Conservation (phyloP, 352 stramenopile species). For the Phytophthora podocarpi region DNA sequence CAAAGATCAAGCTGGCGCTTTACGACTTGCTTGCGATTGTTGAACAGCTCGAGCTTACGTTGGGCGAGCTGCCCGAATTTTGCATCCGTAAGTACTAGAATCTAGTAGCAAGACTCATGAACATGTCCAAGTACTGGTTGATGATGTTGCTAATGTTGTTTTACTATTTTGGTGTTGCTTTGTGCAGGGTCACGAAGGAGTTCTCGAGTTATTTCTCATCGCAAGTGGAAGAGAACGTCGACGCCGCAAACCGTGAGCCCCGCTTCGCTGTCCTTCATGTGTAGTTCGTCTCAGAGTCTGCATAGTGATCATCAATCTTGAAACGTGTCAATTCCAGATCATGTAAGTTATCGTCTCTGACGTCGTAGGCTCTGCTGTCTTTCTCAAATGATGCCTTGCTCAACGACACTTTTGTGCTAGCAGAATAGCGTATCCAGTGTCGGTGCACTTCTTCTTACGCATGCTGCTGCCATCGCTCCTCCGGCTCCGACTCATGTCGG, state of each 20-base stretch:
- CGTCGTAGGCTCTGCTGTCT: too few relatives aligned
- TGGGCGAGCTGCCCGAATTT: conserved; percentile 20
- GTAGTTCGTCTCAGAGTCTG: not conserved
- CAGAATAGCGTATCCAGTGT: not conserved
- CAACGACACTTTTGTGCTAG: not conserved
- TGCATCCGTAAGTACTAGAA: conserved; percentile 33
- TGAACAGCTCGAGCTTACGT: conserved; percentile 24
- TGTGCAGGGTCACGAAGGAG: conserved; percentile 4
- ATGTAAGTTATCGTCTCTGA: not conserved
- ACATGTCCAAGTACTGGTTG: not conserved
- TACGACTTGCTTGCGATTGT: conserved; percentile 23
- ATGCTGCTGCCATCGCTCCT: too few relatives aligned
- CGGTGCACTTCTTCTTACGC: not conserved
- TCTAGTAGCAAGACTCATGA: not conserved
- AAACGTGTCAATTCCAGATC: not conserved
- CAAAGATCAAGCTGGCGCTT: conserved; percentile 25
- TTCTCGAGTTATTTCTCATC: conserved; percentile 19
- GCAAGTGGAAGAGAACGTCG: not conserved
- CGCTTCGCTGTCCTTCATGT: conserved; percentile 1
- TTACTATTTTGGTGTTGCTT: not conserved
- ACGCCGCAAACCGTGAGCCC: not conserved
- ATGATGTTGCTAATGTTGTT: not conserved
- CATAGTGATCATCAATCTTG: not conserved
- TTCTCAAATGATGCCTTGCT: too few relatives aligned
- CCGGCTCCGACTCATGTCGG: too few relatives aligned